Evolutionary conservation across 2,329 filamentous ascomycete genomes (phyloP), one percentile per base, ranked within the genome.

Genomic region (Westerdykella ornata): DNA sequence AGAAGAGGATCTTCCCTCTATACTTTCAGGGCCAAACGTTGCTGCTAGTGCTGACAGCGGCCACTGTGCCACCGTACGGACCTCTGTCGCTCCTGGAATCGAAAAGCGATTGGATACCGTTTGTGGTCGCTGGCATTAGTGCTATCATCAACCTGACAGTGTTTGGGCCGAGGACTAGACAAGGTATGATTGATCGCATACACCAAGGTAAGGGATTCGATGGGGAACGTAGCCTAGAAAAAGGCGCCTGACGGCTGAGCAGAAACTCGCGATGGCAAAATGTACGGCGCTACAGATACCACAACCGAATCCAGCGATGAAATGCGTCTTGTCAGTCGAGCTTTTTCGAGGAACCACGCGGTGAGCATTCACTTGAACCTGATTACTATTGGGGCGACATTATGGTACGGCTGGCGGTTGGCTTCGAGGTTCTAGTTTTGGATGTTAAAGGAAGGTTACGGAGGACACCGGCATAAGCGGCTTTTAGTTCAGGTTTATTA

Each of bases 331-430:
- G 35, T 66, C 1, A 67, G 68, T 38, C 56, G 57, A 7, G 49
- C 39, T 0, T 70, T 71, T 41, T 57, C 60, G 1, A 46, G 50
- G 9, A 60, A 60, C 16, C 67, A 71, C 52, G 67, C 67, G 7
- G 68, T 69, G 63, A 62, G 58, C 9, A 70, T 71, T 20, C 68
- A 70, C 57, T 22, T 71, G 16, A 71, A 72, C 44, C 50, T 68
- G 2, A 53, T 71, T 15, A 56, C 65, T 0, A 53, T 71, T 37
- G 45, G 47, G 11, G 56, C 52, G 35, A 63, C 56, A 3, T 12
- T 61, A 2, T 60, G 45, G 42, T 59, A 60, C 39, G 59, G 59
- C 3, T 58, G 45, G 45, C 44, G 39, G 13, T 33, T 62, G 36
- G 53, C 51, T 5, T 48, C 43, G 19, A 51, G 30, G 30, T 31